phyloP scores from a whole-genome alignment of 768 basidiomycete species.

The Mycena latifolia region DNA sequence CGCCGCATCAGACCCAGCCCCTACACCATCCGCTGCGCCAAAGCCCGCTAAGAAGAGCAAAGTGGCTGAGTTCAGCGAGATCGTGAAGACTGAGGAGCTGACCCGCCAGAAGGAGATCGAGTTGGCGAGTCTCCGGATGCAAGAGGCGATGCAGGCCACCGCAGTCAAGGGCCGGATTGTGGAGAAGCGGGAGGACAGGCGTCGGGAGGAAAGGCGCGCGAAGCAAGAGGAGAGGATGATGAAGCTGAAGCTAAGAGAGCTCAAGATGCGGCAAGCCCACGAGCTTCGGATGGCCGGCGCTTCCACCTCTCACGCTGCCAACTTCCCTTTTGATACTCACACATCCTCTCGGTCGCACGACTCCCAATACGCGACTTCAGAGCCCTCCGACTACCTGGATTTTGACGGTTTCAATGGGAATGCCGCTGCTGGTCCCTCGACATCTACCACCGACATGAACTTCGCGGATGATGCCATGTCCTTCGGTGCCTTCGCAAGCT shows the following conservation, averaged over 20 bases:
- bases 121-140: background rate
- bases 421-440: background rate
- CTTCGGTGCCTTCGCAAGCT: too few species aligned
- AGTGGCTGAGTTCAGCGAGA: background rate
- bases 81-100: background rate
- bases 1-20: background rate
- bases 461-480: background rate
- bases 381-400: background rate
- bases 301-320: background rate
- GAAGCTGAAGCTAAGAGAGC: conserved; percentile 33
- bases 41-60: conserved; percentile 15
- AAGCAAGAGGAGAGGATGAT: conserved; percentile 3
- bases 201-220: background rate
- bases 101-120: background rate
- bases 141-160: background rate
- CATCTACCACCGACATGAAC: background rate
- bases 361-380: background rate
- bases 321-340: background rate
- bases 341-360: background rate
- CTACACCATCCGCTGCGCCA: background rate
- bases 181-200: conserved; percentile 2
- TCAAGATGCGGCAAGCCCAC: conserved; percentile 46
- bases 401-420: background rate
- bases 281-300: conserved; percentile 6
- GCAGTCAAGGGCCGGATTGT: background rate